A percentile compares a stretch with the other conserved stretches of the same genome.
Evolutionary conservation across 2,329 filamentous ascomycete species (phyloP).

Genomic region (Xylariaceae sp.): DNA sequence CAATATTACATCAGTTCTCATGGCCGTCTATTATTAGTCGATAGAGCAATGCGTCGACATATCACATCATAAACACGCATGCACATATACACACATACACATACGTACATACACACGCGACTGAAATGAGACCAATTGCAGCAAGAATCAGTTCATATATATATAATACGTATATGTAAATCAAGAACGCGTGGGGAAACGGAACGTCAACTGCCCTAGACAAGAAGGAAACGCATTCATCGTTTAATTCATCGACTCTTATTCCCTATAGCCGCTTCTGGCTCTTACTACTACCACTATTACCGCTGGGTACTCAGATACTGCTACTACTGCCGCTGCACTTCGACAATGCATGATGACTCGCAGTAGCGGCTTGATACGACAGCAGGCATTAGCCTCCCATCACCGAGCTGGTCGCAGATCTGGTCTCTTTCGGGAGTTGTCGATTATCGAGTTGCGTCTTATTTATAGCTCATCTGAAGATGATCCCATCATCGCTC

Average conservation of each 20-base stretch:
- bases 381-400: slow-evolving; percentile 7
- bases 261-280: slow-evolving; percentile 18
- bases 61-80: not conserved
- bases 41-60: not conserved
- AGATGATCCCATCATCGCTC: not conserved
- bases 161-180: not conserved
- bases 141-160: no score
- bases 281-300: not conserved
- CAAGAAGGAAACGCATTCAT: not conserved
- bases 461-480: not conserved
- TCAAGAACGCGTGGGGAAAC: not conserved
- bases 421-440: slow-evolving; percentile 17
- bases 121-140: not conserved
- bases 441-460: not conserved
- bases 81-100: not conserved
- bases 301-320: no score
- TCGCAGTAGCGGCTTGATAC: slow-evolving; percentile 22
- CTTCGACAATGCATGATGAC: slow-evolving; percentile 25
- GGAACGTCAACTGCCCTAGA: not conserved
- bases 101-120: no score
- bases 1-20: no score
- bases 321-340: not conserved
- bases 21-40: no score
- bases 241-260: slow-evolving; percentile 11
- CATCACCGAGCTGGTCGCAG: slow-evolving; percentile 9